A percentile compares a stretch with the other conserved stretches of the same genome.
Conservation (phyloP, 192 early-diverging fungal genomes). For the Podila clonocystis region DNA sequence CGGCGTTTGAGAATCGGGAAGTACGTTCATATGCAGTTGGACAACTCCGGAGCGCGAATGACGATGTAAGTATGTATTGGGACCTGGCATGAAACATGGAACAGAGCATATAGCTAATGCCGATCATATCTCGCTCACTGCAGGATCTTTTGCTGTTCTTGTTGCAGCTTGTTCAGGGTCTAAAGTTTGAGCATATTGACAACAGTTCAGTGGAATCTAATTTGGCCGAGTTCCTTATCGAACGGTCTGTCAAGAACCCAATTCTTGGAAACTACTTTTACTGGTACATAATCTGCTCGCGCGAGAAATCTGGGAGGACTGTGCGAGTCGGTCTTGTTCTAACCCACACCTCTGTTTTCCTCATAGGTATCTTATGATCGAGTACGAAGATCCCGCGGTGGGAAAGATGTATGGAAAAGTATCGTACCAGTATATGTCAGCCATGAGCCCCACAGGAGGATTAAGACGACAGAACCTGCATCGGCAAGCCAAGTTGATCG, state of each 20-base stretch:
- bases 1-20: constrained; percentile 82
- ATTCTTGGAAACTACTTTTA: constrained; percentile 94
- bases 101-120: not conserved
- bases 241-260: constrained; percentile 84
- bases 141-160: constrained; percentile 94
- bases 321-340: not conserved
- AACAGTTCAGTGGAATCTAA: constrained; percentile 67
- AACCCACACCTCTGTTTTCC: not conserved
- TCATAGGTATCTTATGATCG: constrained; percentile 93
- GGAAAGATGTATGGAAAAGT: constrained; percentile 92
- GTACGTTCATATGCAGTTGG: constrained; percentile 91
- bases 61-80: constrained; percentile 68
- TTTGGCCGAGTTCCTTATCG: constrained; percentile 90
- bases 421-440: constrained; percentile 81
- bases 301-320: not conserved
- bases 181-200: constrained; percentile 91
- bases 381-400: constrained; percentile 86
- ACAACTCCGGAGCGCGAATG: constrained; percentile 90
- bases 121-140: not conserved
- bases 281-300: constrained; percentile 65
- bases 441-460: constrained; percentile 64
- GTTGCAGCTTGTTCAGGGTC: constrained; percentile 96
- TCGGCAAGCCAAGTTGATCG: constrained; percentile 88
- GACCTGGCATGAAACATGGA: not conserved
- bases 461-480: constrained; percentile 78